Conservation (phyloP, 2,329 filamentous ascomycete genomes). For the Whalleya microplaca region DNA sequence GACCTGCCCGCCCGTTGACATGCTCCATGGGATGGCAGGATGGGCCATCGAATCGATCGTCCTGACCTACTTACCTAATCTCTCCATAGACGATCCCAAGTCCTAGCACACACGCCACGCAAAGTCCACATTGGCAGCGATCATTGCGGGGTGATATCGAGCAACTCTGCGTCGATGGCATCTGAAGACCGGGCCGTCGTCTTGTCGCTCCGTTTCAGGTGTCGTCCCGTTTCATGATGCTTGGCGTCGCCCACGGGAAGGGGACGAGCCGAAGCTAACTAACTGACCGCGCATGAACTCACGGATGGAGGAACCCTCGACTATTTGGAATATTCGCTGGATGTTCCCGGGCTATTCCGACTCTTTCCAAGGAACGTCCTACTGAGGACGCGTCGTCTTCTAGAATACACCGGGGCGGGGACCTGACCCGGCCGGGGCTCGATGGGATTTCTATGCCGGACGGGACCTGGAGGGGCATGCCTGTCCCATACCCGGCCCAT, state of each 20-base stretch:
- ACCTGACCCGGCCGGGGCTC: slow-evolving; percentile 17
- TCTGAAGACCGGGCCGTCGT: slow-evolving; percentile 11
- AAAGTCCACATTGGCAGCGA: slow-evolving; percentile 9
- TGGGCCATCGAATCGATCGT: neutral
- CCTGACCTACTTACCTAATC: slow-evolving; percentile 19
- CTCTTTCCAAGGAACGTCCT: neutral
- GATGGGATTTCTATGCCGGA: neutral
- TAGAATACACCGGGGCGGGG: slow-evolving; percentile 9
- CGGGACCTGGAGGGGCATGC: neutral
- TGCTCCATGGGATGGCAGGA: neutral
- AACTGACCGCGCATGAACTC: slow-evolving; percentile 14
- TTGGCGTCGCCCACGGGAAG: slow-evolving; percentile 28
- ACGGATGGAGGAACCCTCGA: neutral
- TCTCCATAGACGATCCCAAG: slow-evolving; percentile 10
- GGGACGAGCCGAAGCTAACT: slow-evolving; percentile 29
- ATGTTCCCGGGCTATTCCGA: slow-evolving; percentile 6
- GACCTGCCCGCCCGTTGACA: slow-evolving; percentile 5
- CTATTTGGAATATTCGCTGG: slow-evolving; percentile 10
- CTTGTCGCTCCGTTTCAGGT: slow-evolving; percentile 32
- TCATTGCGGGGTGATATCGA: slow-evolving; percentile 13
- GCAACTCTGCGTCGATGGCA: neutral
- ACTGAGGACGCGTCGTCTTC: slow-evolving; percentile 5
- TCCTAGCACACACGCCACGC: neutral
- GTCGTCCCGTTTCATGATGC: slow-evolving; percentile 32
- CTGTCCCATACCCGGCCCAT: neutral